Conservation (phyloP, 2,329 filamentous ascomycete genomes). For the Ophiostoma ips region DNA sequence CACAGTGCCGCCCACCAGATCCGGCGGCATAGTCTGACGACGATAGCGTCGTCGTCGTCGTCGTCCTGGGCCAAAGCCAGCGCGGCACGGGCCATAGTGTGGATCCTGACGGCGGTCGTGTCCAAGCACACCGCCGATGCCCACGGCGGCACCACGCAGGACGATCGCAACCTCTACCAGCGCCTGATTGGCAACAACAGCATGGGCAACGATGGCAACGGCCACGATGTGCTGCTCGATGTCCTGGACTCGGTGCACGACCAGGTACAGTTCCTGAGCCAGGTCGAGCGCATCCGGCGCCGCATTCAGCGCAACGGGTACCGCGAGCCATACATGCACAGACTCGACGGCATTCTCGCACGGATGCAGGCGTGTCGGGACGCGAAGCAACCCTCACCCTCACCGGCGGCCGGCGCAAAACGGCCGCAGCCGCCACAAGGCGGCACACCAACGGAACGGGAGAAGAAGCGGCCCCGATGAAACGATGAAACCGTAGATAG, state of each 20-base stretch:
- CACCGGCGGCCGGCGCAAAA: neutral
- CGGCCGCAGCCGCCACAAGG: neutral
- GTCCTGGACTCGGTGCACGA: constrained; percentile 30
- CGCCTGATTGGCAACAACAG: constrained; percentile 29
- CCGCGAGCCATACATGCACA: constrained; percentile 10
- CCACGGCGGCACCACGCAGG: constrained; percentile 17
- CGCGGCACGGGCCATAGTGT: constrained; percentile 33
- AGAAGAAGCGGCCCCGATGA: neutral
- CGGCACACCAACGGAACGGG: neutral
- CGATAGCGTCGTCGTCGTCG: too few relatives aligned
- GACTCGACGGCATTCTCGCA: constrained; percentile 9
- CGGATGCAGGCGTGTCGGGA: constrained; percentile 4
- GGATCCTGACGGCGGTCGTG: constrained; percentile 32
- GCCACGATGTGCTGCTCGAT: constrained; percentile 29
- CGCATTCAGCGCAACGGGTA: constrained; percentile 13
- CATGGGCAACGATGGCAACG: constrained; percentile 20
- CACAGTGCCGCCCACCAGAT: constrained; percentile 29
- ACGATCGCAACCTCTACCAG: constrained; percentile 33
- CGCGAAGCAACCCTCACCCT: too few relatives aligned
- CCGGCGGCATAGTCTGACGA: constrained; percentile 27
- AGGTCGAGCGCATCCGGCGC: constrained; percentile 20
- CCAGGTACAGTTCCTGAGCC: constrained; percentile 28
- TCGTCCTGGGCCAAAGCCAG: constrained; percentile 27
- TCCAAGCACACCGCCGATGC: constrained; percentile 25
- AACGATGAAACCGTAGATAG: too few relatives aligned